phyloP scores from a whole-genome alignment of 164 flowering plant genomes.

The Hamamelis virginiana region DNA sequence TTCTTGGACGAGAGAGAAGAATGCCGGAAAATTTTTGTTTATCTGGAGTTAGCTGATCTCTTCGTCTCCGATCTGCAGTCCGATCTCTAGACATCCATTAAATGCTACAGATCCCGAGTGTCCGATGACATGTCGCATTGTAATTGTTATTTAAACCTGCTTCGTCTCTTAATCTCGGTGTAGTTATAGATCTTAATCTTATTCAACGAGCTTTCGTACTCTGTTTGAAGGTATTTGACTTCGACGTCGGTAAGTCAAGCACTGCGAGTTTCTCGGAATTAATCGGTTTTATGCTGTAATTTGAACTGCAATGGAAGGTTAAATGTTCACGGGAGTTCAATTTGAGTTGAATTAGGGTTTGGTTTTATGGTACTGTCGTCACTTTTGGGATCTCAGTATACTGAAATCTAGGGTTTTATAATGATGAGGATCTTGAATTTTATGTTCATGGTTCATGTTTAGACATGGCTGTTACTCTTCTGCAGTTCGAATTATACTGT shows the following conservation, averaged over 20 bases:
- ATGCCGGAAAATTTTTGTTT: conserved; percentile 23
- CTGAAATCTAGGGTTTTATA: conserved; percentile 25
- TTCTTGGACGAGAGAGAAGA: conserved; percentile 23
- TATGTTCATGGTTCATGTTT: conserved; percentile 12
- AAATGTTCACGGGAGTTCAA: conserved; percentile 7
- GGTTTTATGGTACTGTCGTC: conserved; percentile 4
- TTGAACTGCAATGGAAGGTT: neutral
- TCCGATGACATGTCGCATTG: conserved; percentile 10
- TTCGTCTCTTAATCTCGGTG: neutral
- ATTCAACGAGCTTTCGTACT: neutral
- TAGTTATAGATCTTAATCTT: conserved; percentile 20
- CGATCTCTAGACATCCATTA: neutral
- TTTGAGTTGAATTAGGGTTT: conserved; percentile 19
- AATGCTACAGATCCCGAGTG: conserved; percentile 41
- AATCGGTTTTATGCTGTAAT: neutral
- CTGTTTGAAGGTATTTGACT: conserved; percentile 7
- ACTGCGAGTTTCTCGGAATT: neutral
- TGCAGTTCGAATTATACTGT: neutral
- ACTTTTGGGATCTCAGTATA: conserved; percentile 4
- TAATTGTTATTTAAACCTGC: conserved; percentile 4
- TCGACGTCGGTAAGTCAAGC: conserved; percentile 11
- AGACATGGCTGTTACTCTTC: neutral
- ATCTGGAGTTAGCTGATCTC: conserved; percentile 8
- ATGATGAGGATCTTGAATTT: neutral
- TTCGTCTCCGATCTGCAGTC: conserved; percentile 25